phyloP scores from a whole-genome alignment of 352 stramenopile species.

The Globisporangium polare region DNA sequence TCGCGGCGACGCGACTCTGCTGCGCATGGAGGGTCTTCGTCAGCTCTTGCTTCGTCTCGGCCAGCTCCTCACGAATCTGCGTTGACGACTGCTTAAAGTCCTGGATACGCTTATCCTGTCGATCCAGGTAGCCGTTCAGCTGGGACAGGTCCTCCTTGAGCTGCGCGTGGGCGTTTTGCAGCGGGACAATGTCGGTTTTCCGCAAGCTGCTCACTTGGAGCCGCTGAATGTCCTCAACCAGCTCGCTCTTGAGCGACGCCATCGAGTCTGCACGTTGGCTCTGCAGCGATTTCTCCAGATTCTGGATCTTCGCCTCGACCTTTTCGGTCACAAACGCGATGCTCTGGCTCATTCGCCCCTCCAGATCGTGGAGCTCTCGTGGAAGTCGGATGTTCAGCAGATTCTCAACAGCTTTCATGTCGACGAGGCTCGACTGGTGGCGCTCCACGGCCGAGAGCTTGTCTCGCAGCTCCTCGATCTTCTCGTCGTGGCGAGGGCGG shows the following conservation, averaged over 20 bases:
- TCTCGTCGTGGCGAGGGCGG: slow-evolving; percentile 48
- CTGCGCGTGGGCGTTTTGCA: slow-evolving; percentile 60
- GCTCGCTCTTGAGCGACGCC: slow-evolving; percentile 44
- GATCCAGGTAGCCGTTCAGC: slow-evolving; percentile 46
- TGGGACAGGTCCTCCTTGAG: slow-evolving; percentile 61
- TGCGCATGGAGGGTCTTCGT: slow-evolving; percentile 51
- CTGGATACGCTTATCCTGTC: slow-evolving; percentile 60
- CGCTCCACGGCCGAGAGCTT: slow-evolving; percentile 48
- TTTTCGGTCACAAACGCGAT: slow-evolving; percentile 61
- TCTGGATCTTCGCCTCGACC: slow-evolving; percentile 60
- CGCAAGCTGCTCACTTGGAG: slow-evolving; percentile 39
- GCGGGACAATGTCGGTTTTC: slow-evolving; percentile 41
- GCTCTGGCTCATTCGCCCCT: slow-evolving; percentile 54
- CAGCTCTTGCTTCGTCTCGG: slow-evolving; percentile 50
- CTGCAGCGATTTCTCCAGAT: slow-evolving; percentile 43
- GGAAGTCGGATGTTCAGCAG: slow-evolving; percentile 58
- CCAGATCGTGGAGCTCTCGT: slow-evolving; percentile 70
- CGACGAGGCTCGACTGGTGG: slow-evolving; percentile 42
- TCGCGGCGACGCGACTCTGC: slow-evolving; percentile 31
- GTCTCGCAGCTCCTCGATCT: slow-evolving; percentile 53
- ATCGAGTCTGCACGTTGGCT: slow-evolving; percentile 53
- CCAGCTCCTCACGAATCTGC: slow-evolving; percentile 49
- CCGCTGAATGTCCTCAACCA: slow-evolving; percentile 56
- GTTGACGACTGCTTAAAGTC: slow-evolving; percentile 44
- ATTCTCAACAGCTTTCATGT: slow-evolving; percentile 68